Evolutionary conservation across 306 rosid genomes (phyloP).

Genomic region (Acacia melanoxylon): DNA sequence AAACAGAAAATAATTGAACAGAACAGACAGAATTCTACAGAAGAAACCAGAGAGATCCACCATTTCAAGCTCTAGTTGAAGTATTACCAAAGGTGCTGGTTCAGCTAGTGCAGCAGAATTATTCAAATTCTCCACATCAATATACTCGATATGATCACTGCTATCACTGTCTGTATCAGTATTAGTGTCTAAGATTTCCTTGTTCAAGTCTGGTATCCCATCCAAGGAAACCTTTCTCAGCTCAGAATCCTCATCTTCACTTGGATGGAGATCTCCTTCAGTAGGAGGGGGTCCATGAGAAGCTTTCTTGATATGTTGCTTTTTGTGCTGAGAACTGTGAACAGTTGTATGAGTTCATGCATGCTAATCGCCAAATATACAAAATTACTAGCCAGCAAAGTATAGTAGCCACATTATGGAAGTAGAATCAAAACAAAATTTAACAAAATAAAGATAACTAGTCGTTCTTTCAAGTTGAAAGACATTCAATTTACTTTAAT

Average conservation of each 20-base stretch:
- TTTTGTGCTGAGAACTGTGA: too few relatives aligned
- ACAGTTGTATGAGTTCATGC: too few relatives aligned
- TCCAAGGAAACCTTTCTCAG: slow-evolving; percentile 32
- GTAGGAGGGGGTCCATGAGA: slow-evolving; percentile 42
- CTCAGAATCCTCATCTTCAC: slow-evolving; percentile 49
- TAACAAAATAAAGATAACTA: neutral
- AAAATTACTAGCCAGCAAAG: too few relatives aligned
- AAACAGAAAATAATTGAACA: neutral
- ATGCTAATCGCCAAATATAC: too few relatives aligned
- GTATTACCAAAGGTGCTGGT: slow-evolving; percentile 48
- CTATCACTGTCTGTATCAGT: slow-evolving; percentile 25
- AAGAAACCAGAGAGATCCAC: neutral
- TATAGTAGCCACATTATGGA: too few relatives aligned
- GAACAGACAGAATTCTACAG: neutral
- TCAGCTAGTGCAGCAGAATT: slow-evolving; percentile 34
- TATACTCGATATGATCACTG: slow-evolving; percentile 24
- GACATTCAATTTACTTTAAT: neutral
- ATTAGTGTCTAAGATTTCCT: slow-evolving; percentile 35
- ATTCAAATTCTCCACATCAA: slow-evolving; percentile 34
- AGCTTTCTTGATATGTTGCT: too few relatives aligned
- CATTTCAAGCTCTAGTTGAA: slow-evolving; percentile 13
- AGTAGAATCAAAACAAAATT: too few relatives aligned
- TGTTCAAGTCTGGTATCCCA: slow-evolving; percentile 34
- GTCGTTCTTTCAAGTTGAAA: neutral
- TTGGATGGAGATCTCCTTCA: slow-evolving; percentile 43